Conservation (phyloP, 495 filamentous ascomycete species). For the Penicillium fimorum region DNA sequence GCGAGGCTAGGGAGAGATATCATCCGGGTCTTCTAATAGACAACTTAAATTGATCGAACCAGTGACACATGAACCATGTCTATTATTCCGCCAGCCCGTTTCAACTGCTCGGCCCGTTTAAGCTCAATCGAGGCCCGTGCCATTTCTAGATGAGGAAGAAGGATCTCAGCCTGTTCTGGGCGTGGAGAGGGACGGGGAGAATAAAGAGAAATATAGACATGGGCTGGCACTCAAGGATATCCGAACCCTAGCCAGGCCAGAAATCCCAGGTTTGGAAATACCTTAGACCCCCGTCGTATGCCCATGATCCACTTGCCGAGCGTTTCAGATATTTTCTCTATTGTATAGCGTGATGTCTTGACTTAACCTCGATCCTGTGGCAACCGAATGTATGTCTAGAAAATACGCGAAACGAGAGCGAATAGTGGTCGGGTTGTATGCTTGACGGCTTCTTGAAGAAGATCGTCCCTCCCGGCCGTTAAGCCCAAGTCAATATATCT, state of each 20-base stretch:
- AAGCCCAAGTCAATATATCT: neutral
- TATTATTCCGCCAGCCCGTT: constrained; percentile 15
- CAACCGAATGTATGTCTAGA: constrained; percentile 1
- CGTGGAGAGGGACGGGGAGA: neutral
- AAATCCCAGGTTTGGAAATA: constrained; percentile 24
- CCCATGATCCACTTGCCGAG: constrained; percentile 24
- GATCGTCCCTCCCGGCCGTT: constrained; percentile 5
- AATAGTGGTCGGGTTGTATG: constrained; percentile 3
- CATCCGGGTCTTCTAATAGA: constrained; percentile 4
- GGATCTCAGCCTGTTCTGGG: neutral
- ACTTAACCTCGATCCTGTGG: constrained; percentile 16
- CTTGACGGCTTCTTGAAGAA: constrained; percentile 7
- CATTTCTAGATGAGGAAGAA: constrained; percentile 7
- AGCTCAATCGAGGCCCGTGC: constrained; percentile 8
- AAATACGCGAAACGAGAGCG: constrained; percentile 11
- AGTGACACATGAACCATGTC: constrained; percentile 8
- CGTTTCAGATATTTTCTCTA: constrained; percentile 27
- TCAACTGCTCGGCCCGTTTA: constrained; percentile 11
- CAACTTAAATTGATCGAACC: neutral
- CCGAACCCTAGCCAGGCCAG: constrained; percentile 25
- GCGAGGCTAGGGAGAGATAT: neutral
- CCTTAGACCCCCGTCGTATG: constrained; percentile 7
- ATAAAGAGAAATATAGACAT: constrained; percentile 10
- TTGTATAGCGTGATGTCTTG: constrained; percentile 16
- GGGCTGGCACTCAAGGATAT: constrained; percentile 20